phyloP scores from a whole-genome alignment of 805 yeast genomes.

The Lachancea sp. region DNA sequence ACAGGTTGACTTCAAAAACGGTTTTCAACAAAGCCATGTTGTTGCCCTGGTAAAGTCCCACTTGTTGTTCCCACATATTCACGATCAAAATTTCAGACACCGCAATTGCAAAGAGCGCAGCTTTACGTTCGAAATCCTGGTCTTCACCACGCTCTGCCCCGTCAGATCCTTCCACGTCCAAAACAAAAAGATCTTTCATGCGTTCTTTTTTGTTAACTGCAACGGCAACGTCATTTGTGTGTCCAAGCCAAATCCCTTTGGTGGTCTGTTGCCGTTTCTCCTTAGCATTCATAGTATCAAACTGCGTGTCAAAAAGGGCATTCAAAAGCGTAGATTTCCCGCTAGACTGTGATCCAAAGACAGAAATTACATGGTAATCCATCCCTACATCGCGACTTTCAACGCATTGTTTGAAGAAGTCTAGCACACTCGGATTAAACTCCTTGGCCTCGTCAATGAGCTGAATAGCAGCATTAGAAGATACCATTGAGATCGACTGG shows the following conservation, averaged over 20 bases:
- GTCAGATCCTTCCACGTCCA: constrained; percentile 99
- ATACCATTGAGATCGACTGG: not conserved
- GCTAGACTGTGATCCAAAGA: constrained; percentile 94
- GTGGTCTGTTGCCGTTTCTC: constrained; percentile 80
- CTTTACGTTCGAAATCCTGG: constrained; percentile 95
- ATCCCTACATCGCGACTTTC: constrained; percentile 44
- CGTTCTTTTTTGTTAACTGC: constrained; percentile 5
- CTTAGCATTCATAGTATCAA: constrained; percentile 89
- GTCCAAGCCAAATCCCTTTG: constrained; percentile 74
- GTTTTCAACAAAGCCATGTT: constrained; percentile 93
- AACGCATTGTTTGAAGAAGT: constrained; percentile 20
- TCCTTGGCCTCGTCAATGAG: constrained; percentile 47
- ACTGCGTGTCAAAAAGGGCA: constrained; percentile 74
- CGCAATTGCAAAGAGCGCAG: constrained; percentile 89
- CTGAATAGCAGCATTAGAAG: constrained; percentile 37
- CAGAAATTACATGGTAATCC: constrained; percentile 85
- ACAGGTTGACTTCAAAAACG: constrained; percentile 89
- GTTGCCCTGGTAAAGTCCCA: constrained; percentile 95
- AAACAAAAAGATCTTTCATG: constrained; percentile 52
- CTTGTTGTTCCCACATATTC: constrained; percentile 95
- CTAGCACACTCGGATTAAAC: constrained; percentile 32
- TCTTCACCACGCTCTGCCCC: constrained; percentile 98
- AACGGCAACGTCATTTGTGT: constrained; percentile 39
- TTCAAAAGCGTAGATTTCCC: constrained; percentile 93
- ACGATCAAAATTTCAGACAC: constrained; percentile 87